Evolutionary conservation across 2,329 filamentous ascomycete species (phyloP), one percentile per base, ranked within the genome.

Genomic region (Biscogniauxia mediterranea): DNA sequence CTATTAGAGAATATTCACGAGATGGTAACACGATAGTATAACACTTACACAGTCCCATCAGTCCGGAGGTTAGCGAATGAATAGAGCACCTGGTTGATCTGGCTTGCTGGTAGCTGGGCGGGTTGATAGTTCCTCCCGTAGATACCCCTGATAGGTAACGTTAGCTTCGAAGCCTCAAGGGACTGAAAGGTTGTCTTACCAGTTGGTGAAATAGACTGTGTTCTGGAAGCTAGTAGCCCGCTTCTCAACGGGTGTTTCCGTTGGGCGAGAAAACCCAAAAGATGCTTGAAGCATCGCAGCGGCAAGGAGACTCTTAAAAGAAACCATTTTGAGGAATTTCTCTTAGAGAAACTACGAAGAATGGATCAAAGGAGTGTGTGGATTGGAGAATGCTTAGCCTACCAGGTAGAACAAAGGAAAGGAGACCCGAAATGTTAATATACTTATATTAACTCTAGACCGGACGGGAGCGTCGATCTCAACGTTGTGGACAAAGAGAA

Each of bases 81-180:
- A 70, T 86, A 96, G 1, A 96, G 81, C 1, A 96, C 80, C 69
- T 95, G 91, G 0, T 89, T 94, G 56, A 96, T 78, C 64, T 92
- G 80, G 1, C 85, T 80, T 1, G 81, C 85, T 0, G 89, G 89
- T 8, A 96, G 81, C 67, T 92, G 81, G 56, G 89, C 83, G 0
- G 91, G 89, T 59, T 89, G 83, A 71, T 89, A 92, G 64, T 90
- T 85, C 58, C 91, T 84, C 23, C 79, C 87, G 70, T 96, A 95
- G 56, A 92, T 90, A 51, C 85, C 89, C 89, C 82, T 83, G 42
- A 1, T 4, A 46, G 38, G 1, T 7, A 11, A 1, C 9, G 23
- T 66, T 55, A 70, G 62, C 19, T 21, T 5, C n/a, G 50, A 28
- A 19, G 9, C 23, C 17, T 17, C 5, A 38, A 50, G 26, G 15